Evolutionary conservation across 306 rosid genomes (phyloP).

Genomic region (Malus orientalis): DNA sequence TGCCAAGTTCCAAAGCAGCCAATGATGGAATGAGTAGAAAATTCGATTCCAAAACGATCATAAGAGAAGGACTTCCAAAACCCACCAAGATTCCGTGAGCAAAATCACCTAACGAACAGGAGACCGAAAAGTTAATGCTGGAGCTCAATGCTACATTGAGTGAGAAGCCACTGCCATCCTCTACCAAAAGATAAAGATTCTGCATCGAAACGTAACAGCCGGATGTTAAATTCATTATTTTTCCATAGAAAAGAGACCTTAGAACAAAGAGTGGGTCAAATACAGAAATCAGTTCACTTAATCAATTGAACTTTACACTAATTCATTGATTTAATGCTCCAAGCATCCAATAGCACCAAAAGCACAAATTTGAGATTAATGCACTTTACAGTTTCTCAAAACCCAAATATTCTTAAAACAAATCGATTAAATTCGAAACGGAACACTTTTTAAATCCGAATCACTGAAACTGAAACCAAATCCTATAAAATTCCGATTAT

Average conservation of each 20-base stretch:
- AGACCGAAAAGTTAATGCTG: neutral
- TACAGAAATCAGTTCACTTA: neutral
- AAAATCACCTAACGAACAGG: neutral
- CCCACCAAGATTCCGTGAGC: constrained; percentile 6
- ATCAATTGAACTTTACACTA: neutral
- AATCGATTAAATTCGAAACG: neutral
- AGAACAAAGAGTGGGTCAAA: neutral
- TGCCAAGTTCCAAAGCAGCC: constrained; percentile 46
- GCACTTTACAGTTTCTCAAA: neutral
- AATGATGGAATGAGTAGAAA: constrained; percentile 14
- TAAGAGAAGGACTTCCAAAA: constrained; percentile 6
- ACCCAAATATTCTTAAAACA: neutral
- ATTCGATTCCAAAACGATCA: constrained; percentile 40
- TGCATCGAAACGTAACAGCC: constrained; percentile 23
- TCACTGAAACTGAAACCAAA: neutral
- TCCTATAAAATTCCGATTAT: neutral
- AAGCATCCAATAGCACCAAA: neutral
- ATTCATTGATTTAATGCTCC: neutral
- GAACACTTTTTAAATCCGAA: neutral
- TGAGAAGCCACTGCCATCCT: constrained; percentile 28
- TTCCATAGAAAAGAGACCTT: neutral
- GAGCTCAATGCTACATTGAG: constrained; percentile 11
- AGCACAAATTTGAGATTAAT: neutral
- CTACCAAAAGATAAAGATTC: constrained; percentile 16
- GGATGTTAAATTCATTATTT: neutral